A percentile compares a stretch with the other conserved stretches of the same genome.
phyloP scores from a whole-genome alignment of 1,284 basidiomycete genomes.

The Thecaphora frezii region DNA sequence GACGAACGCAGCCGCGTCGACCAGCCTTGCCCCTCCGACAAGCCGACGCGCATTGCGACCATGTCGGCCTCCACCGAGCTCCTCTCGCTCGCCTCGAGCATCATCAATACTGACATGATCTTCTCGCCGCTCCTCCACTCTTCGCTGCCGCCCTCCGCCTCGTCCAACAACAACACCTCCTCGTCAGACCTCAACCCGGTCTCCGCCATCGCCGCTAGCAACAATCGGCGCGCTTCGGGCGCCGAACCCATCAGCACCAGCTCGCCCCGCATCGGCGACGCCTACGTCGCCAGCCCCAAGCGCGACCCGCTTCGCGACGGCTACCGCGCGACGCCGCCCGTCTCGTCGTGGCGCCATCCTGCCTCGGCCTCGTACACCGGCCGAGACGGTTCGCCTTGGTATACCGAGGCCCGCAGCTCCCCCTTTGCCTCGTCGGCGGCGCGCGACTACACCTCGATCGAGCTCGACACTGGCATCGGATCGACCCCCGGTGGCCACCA shows the following conservation, averaged over 20 bases:
- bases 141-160: slow-evolving; percentile 14
- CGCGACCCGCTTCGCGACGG: slow-evolving; percentile 42
- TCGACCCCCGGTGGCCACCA: slow-evolving; percentile 14
- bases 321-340: slow-evolving; percentile 35
- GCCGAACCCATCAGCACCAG: slow-evolving; percentile 35
- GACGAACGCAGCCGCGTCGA: too few species aligned
- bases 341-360: slow-evolving; percentile 32
- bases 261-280: slow-evolving; percentile 37
- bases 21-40: slow-evolving; percentile 15
- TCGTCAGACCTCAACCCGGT: slow-evolving; percentile 6
- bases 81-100: slow-evolving; percentile 35
- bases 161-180: slow-evolving; percentile 7
- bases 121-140: slow-evolving; percentile 33
- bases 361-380: slow-evolving; percentile 21
- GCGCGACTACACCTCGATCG: slow-evolving; percentile 35
- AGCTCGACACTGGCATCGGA: slow-evolving; percentile 29
- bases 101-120: slow-evolving; percentile 45
- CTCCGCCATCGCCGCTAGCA: neutral
- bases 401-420: slow-evolving; percentile 44
- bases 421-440: slow-evolving; percentile 52
- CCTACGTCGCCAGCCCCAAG: slow-evolving; percentile 42
- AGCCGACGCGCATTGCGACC: neutral
- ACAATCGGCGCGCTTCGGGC: slow-evolving; percentile 13
- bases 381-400: slow-evolving; percentile 50
- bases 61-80: slow-evolving; percentile 39